Evolutionary conservation across 495 filamentous ascomycete species (phyloP).

Genomic region (Neurospora tetrasperma): DNA sequence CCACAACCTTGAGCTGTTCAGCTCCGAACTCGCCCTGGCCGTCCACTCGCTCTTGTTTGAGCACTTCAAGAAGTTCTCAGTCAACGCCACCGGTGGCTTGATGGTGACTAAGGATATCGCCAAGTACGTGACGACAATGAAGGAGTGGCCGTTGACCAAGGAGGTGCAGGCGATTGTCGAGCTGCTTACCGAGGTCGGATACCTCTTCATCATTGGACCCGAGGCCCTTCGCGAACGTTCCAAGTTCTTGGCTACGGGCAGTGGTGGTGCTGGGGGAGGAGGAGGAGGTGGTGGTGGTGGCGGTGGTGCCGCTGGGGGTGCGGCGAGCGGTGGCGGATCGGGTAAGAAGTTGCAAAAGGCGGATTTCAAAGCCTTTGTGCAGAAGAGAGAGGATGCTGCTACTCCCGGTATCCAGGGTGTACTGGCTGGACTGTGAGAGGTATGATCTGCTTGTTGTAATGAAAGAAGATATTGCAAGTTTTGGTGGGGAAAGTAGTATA

Average conservation of each 20-base stretch:
- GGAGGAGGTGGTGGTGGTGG: neutral
- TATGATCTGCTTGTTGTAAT: neutral
- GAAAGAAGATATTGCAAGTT: neutral
- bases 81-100: conserved; percentile 82
- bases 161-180: conserved; percentile 67
- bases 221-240: conserved; percentile 74
- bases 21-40: conserved; percentile 74
- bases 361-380: conserved; percentile 76
- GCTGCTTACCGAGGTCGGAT: conserved; percentile 86
- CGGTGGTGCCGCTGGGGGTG: neutral
- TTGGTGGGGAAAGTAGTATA: neutral
- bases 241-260: conserved; percentile 41
- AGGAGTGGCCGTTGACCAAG: conserved; percentile 65
- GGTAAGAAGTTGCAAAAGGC: conserved; percentile 48
- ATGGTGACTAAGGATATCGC: conserved; percentile 95
- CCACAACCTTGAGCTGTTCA: conserved; percentile 64
- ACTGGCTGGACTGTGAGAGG: conserved; percentile 40
- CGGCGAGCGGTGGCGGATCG: conserved; percentile 24
- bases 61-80: conserved; percentile 87
- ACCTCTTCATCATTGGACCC: conserved; percentile 86
- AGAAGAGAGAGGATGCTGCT: conserved; percentile 70
- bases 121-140: conserved; percentile 68
- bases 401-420: conserved; percentile 74
- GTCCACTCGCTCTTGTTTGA: conserved; percentile 70
- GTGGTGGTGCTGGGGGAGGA: conserved; percentile 2